Conservation (phyloP, 139 green algal species). For the Spirogloea muscicola region DNA sequence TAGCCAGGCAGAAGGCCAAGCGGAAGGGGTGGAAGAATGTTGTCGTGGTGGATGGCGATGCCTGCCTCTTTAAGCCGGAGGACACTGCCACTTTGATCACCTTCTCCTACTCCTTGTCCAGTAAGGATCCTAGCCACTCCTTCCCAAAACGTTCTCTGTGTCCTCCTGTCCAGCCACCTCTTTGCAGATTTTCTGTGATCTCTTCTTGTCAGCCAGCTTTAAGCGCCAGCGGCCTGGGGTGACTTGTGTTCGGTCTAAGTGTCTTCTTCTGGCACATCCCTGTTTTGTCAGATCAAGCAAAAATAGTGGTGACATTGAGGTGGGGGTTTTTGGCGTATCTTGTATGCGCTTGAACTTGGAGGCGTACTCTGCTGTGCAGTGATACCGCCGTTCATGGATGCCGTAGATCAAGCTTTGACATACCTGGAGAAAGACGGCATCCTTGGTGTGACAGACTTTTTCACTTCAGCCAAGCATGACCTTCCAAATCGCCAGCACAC, state of each 20-base stretch:
- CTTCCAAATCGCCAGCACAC: conserved; percentile 84
- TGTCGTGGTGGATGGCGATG: conserved; percentile 86
- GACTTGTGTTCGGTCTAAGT: too few species aligned
- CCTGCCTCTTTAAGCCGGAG: conserved; percentile 72
- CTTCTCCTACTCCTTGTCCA: conserved; percentile 94
- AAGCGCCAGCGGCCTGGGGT: too few species aligned
- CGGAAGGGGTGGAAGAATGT: conserved; percentile 89
- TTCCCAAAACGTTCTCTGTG: too few species aligned
- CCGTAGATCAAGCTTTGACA: conserved; percentile 77
- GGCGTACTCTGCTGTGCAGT: conserved; percentile 47
- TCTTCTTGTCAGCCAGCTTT: too few species aligned
- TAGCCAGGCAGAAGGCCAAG: conserved; percentile 72
- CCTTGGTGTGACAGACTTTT: conserved; percentile 93
- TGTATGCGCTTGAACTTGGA: neutral
- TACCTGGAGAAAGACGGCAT: conserved; percentile 79
- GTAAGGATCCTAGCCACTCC: too few species aligned
- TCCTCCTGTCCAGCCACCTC: too few species aligned
- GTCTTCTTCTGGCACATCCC: too few species aligned
- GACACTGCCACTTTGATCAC: conserved; percentile 78
- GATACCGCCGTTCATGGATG: conserved; percentile 93
- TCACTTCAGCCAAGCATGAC: conserved; percentile 83
- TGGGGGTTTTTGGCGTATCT: too few species aligned
- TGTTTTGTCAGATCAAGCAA: too few species aligned
- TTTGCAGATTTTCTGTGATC: too few species aligned
- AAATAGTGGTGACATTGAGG: too few species aligned